Conservation (phyloP, 2,329 filamentous ascomycete genomes). For the Apiospora hydei region DNA sequence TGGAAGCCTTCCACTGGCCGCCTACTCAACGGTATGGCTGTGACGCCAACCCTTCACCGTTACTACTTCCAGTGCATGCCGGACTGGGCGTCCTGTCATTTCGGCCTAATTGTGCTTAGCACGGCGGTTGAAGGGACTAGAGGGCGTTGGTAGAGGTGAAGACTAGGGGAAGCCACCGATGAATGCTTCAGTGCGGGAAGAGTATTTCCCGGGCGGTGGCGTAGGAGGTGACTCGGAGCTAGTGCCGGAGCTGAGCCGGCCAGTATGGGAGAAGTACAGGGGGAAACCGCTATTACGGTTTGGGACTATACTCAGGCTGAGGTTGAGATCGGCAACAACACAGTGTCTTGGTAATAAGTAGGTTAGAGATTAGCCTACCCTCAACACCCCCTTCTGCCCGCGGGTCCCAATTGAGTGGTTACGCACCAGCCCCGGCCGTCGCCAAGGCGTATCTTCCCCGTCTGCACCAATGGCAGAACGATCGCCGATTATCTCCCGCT, state of each 20-base stretch:
- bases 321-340: conserved; percentile 6
- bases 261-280: not conserved
- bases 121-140: not conserved
- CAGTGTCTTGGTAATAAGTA: conserved; percentile 6
- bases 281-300: not conserved
- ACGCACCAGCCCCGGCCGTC: not conserved
- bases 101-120: not conserved
- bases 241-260: not conserved
- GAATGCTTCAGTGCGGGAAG: not conserved
- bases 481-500: not conserved
- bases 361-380: conserved; percentile 5
- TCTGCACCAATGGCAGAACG: not conserved
- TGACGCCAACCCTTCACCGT: not conserved
- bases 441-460: not conserved
- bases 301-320: conserved; percentile 15
- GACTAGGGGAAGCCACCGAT: not conserved
- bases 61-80: not conserved
- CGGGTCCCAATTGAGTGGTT: conserved; percentile 4
- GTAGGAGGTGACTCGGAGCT: conserved; percentile 8
- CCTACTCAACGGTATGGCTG: not conserved
- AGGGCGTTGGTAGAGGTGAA: not conserved
- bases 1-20: not conserved
- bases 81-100: not conserved
- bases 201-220: not conserved
- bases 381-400: not conserved